Evolutionary conservation across 805 yeast species (phyloP), one percentile per base, ranked within the genome.

Genomic region (Millerozyma miso): DNA sequence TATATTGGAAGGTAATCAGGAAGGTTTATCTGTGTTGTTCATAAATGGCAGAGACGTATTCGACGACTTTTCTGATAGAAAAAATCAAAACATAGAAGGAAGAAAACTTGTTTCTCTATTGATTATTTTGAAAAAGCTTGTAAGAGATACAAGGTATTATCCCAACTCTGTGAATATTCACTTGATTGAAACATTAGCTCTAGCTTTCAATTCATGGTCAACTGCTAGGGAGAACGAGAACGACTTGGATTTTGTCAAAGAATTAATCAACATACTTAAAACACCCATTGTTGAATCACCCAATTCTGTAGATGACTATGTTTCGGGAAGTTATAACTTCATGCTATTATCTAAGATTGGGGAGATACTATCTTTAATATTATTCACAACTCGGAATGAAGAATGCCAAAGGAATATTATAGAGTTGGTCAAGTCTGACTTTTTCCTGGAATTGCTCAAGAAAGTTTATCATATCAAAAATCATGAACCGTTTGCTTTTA

Each of bases 201-300:
- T 77, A 38, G 89, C 95, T 0, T 78, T 82, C 53, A 86, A 85
- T 56, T 77, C 88, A 0, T 86, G 96, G 95, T 78, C 84, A 0
- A 73, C 82, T 1, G 77, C 80, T 0, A 74, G 78, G 40, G 76
- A 78, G 35, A 69, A 69, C 40, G 76, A 72, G 4, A 58, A 69
- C 4, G 88, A 83, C 52, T 54, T 53, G 17, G 58, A 58, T n/a
- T 77, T 78, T 40, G 64, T 77, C 12, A 62, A 65, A 8, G 71
- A 66, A 32, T 56, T 80, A 54, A 52, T 74, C 41, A 35, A 61
- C 35, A 56, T 65, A 44, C 45, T 74, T 46, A 55, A 56, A 53
- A 45, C 47, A 13, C 56, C 41, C 37, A 53, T 52, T 31, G 44
- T 29, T 32, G 54, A 39, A 6, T 45, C 38, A 20, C 52, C 52